Conservation (phyloP, 148 eudicot genomes). For the Nepenthes mirabilis region DNA sequence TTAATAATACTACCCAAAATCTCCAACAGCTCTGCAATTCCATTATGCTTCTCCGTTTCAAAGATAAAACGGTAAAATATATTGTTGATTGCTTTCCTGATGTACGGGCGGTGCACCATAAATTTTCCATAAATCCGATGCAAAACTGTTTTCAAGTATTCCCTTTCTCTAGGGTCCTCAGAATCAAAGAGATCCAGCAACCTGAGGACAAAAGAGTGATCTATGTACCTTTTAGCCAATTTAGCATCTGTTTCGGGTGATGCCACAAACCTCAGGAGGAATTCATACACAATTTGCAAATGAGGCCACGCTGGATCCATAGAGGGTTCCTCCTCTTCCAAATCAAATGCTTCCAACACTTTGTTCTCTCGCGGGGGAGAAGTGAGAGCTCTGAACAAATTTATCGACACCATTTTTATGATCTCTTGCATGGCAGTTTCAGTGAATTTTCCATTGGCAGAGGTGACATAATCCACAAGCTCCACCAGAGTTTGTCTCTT, state of each 20-base stretch:
- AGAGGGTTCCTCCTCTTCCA: conserved; percentile 8
- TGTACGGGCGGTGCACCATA: conserved; percentile 7
- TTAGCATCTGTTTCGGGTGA: conserved; percentile 5
- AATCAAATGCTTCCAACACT: conserved; percentile 5
- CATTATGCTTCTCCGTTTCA: conserved; percentile 6
- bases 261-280: conserved; percentile 6
- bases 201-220: conserved; percentile 6
- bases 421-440: conserved; percentile 4
- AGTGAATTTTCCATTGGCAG: conserved; percentile 6
- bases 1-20: conserved; percentile 5
- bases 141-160: conserved; percentile 6
- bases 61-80: conserved; percentile 5
- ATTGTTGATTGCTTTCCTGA: conserved; percentile 6
- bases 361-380: conserved; percentile 3
- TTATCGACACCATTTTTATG: conserved; percentile 2
- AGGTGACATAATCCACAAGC: conserved; percentile 4
- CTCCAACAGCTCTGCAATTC: conserved; percentile 6
- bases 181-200: conserved; percentile 6
- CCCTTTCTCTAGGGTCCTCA: conserved; percentile 9
- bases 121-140: conserved; percentile 6
- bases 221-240: conserved; percentile 4
- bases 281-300: conserved; percentile 6
- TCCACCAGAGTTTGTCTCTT: conserved; percentile 4
- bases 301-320: conserved; percentile 6
- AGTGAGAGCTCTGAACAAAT: conserved; percentile 1